Conservation (phyloP, 2,329 filamentous ascomycete species). For the Pestalotiopsis sp. region DNA sequence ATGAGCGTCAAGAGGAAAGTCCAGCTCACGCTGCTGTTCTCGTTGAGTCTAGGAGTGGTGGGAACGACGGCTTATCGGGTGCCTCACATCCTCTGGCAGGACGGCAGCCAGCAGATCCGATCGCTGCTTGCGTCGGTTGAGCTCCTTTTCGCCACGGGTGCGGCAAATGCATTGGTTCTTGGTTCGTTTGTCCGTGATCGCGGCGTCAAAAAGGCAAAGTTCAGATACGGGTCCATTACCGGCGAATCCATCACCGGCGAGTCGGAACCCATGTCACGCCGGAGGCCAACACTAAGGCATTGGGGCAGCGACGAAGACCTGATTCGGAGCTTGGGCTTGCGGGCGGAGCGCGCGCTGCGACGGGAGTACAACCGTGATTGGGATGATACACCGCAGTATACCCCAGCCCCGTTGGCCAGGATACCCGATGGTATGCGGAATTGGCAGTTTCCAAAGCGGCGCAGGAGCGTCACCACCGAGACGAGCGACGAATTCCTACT, state of each 20-base stretch:
- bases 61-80: constrained; percentile 80
- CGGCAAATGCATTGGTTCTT: constrained; percentile 86
- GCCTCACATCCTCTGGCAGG: constrained; percentile 70
- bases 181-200: constrained; percentile 91
- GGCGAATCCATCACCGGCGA: constrained; percentile 62
- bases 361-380: constrained; percentile 25
- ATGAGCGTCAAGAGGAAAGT: constrained; percentile 79
- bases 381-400: constrained; percentile 31
- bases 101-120: constrained; percentile 81
- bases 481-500: constrained; percentile 48
- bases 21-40: constrained; percentile 80
- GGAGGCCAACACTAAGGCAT: constrained; percentile 58
- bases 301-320: constrained; percentile 94
- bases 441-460: constrained; percentile 50
- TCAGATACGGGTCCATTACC: constrained; percentile 63
- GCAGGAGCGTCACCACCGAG: constrained; percentile 35
- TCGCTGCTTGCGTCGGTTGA: constrained; percentile 89
- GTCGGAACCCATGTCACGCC: constrained; percentile 32
- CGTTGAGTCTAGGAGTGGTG: constrained; percentile 78
- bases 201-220: constrained; percentile 87
- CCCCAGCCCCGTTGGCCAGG: constrained; percentile 37
- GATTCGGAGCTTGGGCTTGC: constrained; percentile 76
- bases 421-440: constrained; percentile 38
- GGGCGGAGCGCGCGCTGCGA: constrained; percentile 57
- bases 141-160: constrained; percentile 82